Percentiles rank a stretch among this genome's conserved stretches.
Evolutionary conservation across 2,329 filamentous ascomycete genomes (phyloP).

Genomic region (Plenodomus lindquistii): DNA sequence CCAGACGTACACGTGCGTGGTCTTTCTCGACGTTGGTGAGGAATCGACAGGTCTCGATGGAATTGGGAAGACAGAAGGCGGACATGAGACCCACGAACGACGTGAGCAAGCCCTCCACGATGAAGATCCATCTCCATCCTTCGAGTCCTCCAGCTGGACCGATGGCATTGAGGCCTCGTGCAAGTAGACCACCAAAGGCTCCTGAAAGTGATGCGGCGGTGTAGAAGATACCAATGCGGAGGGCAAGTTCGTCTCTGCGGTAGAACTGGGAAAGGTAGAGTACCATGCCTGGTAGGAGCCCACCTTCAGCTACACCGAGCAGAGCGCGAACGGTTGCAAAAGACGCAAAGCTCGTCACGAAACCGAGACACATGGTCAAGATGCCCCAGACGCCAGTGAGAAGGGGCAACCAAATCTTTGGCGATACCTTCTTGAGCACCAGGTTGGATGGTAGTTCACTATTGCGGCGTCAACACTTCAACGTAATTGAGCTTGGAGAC

Average conservation of each 20-base stretch:
- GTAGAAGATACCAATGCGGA: constrained; percentile 70
- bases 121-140: constrained; percentile 66
- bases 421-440: constrained; percentile 64
- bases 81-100: constrained; percentile 57
- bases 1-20: constrained; percentile 53
- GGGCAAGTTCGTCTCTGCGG: constrained; percentile 61
- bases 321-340: constrained; percentile 66
- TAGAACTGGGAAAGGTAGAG: constrained; percentile 69
- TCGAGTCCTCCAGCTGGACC: constrained; percentile 57
- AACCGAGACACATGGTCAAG: constrained; percentile 61
- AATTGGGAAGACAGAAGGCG: constrained; percentile 61
- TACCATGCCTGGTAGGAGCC: constrained; percentile 68
- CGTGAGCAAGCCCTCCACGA: constrained; percentile 62
- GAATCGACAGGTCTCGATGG: constrained; percentile 57
- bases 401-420: constrained; percentile 63
- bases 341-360: constrained; percentile 57
- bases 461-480: constrained; percentile 2
- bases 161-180: constrained; percentile 64
- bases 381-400: constrained; percentile 63
- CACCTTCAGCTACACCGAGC: constrained; percentile 66
- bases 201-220: constrained; percentile 68
- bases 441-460: constrained; percentile 68
- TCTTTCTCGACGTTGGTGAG: constrained; percentile 57
- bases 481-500: background rate
- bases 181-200: constrained; percentile 66